A percentile compares a stretch with the other conserved stretches of the same genome.
phyloP scores from a whole-genome alignment of 2,329 filamentous ascomycete genomes.

The Diplodia sapinea region DNA sequence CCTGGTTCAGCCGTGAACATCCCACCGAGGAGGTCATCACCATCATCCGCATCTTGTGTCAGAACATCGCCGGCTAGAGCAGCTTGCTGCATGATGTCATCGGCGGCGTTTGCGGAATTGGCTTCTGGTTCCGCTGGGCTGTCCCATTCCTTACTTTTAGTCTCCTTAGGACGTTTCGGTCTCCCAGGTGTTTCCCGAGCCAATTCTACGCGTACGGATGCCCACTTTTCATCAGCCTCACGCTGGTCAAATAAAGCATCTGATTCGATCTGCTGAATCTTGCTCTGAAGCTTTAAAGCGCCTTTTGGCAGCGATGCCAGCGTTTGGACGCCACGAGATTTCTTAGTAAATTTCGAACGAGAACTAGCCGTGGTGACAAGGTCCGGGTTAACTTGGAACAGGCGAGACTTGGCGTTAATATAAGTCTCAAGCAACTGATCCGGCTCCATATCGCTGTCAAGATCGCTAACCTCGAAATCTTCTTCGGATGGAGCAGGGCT shows the following conservation, averaged over 20 bases:
- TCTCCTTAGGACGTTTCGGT: conserved; percentile 7
- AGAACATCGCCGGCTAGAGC: conserved; percentile 45
- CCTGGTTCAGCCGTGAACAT: conserved; percentile 60
- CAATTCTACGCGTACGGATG: conserved; percentile 50
- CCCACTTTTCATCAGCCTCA: conserved; percentile 56
- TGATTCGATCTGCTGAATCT: conserved; percentile 76
- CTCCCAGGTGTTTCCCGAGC: conserved; percentile 45
- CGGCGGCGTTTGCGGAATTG: conserved; percentile 33
- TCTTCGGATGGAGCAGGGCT: background rate
- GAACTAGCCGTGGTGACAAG: conserved; percentile 59
- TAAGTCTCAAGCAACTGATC: conserved; percentile 71
- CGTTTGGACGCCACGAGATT: conserved; percentile 38
- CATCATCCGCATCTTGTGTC: conserved; percentile 57
- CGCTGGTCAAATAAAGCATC: conserved; percentile 58
- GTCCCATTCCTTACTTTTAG: conserved; percentile 21
- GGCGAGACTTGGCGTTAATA: conserved; percentile 69
- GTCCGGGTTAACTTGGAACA: conserved; percentile 58
- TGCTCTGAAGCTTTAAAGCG: conserved; percentile 71
- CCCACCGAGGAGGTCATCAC: conserved; percentile 61
- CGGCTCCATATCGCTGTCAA: conserved; percentile 57
- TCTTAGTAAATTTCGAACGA: conserved; percentile 38
- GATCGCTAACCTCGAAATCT: conserved; percentile 53
- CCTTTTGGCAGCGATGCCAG: conserved; percentile 49
- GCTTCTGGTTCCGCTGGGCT: conserved; percentile 6
- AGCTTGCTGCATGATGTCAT: conserved; percentile 60